phyloP scores from a whole-genome alignment of 2,329 filamentous ascomycete genomes.

The Davidsoniella virescens region DNA sequence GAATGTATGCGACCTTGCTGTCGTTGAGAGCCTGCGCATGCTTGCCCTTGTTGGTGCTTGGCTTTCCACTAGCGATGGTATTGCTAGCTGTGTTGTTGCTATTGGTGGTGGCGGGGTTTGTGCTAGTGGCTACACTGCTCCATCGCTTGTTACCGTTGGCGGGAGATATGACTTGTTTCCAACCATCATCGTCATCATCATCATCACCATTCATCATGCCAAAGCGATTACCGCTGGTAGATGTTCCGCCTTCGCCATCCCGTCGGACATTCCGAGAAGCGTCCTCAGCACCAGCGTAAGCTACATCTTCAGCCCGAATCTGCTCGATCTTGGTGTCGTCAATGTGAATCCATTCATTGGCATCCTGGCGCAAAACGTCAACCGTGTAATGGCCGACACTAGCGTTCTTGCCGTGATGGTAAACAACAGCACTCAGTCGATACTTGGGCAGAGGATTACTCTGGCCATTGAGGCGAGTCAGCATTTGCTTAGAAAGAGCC shows the following conservation, averaged over 20 bases:
- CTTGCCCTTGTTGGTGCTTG: constrained; percentile 36
- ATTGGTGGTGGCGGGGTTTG: constrained; percentile 19
- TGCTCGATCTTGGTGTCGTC: constrained; percentile 85
- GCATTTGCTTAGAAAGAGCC: constrained; percentile 62
- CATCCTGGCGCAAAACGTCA: constrained; percentile 88
- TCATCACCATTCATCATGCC: constrained; percentile 45
- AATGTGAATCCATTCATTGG: constrained; percentile 87
- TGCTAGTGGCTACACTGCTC: constrained; percentile 51
- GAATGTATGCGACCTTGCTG: constrained; percentile 90
- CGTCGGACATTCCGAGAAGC: constrained; percentile 39
- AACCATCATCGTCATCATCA: constrained; percentile 51
- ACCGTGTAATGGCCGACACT: constrained; percentile 95
- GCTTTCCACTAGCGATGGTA: not conserved
- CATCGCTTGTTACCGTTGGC: constrained; percentile 54
- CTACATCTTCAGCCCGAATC: constrained; percentile 75
- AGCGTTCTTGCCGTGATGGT: constrained; percentile 94
- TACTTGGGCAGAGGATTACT: constrained; percentile 64
- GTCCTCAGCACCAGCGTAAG: constrained; percentile 69
- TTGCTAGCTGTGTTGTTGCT: not conserved
- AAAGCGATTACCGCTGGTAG: constrained; percentile 34
- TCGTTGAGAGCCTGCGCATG: constrained; percentile 57
- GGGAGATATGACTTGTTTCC: constrained; percentile 60
- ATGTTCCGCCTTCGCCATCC: constrained; percentile 24
- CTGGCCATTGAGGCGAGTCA: constrained; percentile 46
- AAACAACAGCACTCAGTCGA: constrained; percentile 75